phyloP scores from a whole-genome alignment of 257 asterid genomes.

The Nicotiana undulata region DNA sequence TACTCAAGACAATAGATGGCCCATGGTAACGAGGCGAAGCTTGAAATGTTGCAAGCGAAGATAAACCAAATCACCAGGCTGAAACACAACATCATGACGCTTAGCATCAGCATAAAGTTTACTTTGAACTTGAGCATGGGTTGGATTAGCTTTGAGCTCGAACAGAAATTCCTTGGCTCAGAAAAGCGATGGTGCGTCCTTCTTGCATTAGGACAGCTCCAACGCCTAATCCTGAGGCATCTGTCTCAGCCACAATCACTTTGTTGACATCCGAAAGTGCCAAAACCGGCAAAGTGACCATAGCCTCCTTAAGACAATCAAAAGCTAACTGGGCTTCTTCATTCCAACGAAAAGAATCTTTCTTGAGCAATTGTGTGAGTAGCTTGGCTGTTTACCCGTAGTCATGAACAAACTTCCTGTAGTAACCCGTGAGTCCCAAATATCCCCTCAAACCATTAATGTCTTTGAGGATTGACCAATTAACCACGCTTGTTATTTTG shows the following conservation, averaged over 20 bases:
- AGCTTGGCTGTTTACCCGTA: background rate
- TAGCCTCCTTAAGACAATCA: background rate
- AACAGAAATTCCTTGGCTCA: background rate
- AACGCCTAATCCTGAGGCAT: background rate
- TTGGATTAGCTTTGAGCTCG: background rate
- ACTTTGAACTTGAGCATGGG: background rate
- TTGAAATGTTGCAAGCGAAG: background rate
- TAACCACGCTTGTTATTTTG: background rate
- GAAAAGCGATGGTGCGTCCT: background rate
- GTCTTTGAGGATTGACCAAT: background rate
- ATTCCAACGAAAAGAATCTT: background rate
- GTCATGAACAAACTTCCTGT: background rate
- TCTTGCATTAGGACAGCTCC: background rate
- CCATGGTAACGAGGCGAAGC: background rate
- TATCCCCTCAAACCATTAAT: background rate
- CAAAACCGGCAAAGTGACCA: background rate
- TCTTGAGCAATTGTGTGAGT: background rate
- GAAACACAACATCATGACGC: background rate
- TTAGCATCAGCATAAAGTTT: background rate
- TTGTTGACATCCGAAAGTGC: background rate
- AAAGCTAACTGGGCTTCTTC: background rate
- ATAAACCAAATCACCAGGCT: background rate
- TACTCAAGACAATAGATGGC: background rate
- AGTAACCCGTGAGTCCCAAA: background rate
- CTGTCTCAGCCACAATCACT: background rate